Base-by-base conservation (phyloP, 179 eudicot species). In the Spinacia oleracea region DNA sequence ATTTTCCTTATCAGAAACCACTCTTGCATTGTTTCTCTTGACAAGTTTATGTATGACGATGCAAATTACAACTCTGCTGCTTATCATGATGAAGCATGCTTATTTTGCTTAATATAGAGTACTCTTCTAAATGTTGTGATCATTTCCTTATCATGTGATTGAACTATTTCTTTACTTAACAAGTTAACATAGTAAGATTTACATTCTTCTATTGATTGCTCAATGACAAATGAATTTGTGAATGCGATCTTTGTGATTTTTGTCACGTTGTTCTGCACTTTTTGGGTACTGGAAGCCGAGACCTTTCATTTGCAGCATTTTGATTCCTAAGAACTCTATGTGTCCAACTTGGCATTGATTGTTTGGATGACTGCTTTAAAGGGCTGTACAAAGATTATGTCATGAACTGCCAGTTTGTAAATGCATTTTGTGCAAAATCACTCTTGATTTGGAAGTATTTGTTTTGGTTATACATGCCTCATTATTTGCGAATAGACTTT, bases 261-360 rank as follows among this genome's bases (percentile, higher is more conserved):
- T 86, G 77, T 79, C 90, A 96, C 98, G 97, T 86, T 80, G 93
- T 84, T 79, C 86, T 96, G 80, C 99, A 96, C 75, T 93, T 90
- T 84, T 96, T 98, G 99, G 97, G 98, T 68, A 89, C 96, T 55
- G 98, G 99, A 73, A 91, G 91, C 76, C 97, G 92, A 76, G 90
- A 91, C 77, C 86, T 93, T 70, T 90, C 98, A 55, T 87, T 88
- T 83, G 91, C 88, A 79, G 88, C 98, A 46, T 91, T 96, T 78
- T 81, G 92, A 73, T 96, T 93, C 84, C 55, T 96, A 56, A 88
- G 96, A 88, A 97, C 92, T 79, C 80, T 91, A 31, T 96, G 97
- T 77, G 80, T 93, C 59, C 91, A 92, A 60, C 88, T 96, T 58
- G 99, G 99, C 48, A 88, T 98, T 12, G 96, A 93, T 65, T 92